Evolutionary conservation across 2,329 filamentous ascomycete species (phyloP).

Genomic region (Blastomyces gilchristii): DNA sequence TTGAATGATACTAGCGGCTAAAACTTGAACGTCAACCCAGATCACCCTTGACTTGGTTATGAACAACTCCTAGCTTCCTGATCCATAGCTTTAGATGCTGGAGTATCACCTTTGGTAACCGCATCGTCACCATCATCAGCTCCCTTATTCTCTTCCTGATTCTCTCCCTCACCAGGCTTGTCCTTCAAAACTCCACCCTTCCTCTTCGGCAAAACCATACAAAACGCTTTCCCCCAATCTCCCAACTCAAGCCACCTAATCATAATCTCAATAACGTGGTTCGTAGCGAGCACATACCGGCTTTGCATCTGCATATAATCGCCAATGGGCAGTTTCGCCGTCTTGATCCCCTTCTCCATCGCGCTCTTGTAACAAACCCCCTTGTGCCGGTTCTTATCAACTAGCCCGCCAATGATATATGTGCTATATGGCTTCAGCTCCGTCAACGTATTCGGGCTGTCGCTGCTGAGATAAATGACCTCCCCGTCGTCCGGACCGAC

Average conservation of each 20-base stretch:
- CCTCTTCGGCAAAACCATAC: constrained; percentile 76
- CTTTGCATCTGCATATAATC: constrained; percentile 87
- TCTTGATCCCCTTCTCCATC: constrained; percentile 63
- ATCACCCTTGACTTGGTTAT: background rate
- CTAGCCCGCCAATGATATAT: constrained; percentile 87
- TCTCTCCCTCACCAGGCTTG: constrained; percentile 1
- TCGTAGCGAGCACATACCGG: constrained; percentile 77
- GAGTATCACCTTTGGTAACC: background rate
- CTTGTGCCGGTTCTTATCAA: constrained; percentile 95
- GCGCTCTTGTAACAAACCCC: constrained; percentile 83
- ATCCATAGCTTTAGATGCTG: background rate
- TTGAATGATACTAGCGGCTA: no score
- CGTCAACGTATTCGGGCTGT: constrained; percentile 76
- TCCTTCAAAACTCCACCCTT: constrained; percentile 41
- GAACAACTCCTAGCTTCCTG: background rate
- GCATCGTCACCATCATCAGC: background rate
- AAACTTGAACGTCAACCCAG: background rate
- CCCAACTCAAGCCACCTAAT: constrained; percentile 79
- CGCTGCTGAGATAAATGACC: constrained; percentile 81
- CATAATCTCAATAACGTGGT: constrained; percentile 97
- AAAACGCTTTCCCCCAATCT: constrained; percentile 85
- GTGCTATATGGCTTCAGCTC: constrained; percentile 77
- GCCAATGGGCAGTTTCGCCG: constrained; percentile 87
- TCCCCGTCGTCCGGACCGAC: constrained; percentile 38
- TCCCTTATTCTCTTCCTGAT: constrained; percentile 6